A percentile compares a stretch with the other conserved stretches of the same genome.
Conservation (phyloP, 208 protist species). For the Acanthamoeba triangularis region DNA sequence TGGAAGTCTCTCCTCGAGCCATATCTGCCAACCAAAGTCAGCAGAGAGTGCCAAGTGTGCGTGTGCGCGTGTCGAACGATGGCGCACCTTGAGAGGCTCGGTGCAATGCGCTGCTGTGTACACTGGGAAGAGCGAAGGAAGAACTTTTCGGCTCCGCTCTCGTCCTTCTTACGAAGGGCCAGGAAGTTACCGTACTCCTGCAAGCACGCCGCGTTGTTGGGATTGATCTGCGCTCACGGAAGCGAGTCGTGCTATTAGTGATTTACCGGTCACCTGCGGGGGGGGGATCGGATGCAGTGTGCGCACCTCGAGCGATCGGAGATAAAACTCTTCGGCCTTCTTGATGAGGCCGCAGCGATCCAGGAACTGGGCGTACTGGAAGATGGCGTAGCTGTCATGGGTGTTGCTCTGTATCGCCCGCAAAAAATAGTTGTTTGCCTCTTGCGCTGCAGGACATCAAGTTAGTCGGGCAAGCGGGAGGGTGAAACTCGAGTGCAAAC, state of each 20-base stretch:
- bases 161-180: slow-evolving; percentile 48
- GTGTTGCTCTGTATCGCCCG: slow-evolving; percentile 79
- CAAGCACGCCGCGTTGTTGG: slow-evolving; percentile 83
- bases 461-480: not conserved
- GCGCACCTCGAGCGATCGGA: slow-evolving; percentile 71
- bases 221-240: slow-evolving; percentile 32
- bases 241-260: not conserved
- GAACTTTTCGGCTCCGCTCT: slow-evolving; percentile 79
- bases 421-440: slow-evolving; percentile 78
- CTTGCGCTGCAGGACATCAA: slow-evolving; percentile 10
- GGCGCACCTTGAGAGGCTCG: not conserved
- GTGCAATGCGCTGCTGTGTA: slow-evolving; percentile 39
- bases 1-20: slow-evolving; percentile 33
- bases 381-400: slow-evolving; percentile 73
- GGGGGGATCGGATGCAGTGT: not conserved
- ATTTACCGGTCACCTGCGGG: not conserved
- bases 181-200: slow-evolving; percentile 82
- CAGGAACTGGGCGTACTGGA: slow-evolving; percentile 84
- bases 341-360: slow-evolving; percentile 75
- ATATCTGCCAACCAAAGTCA: not conserved
- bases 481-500: not conserved
- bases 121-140: slow-evolving; percentile 78
- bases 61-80: too few species aligned
- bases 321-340: slow-evolving; percentile 81
- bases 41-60: not conserved